Base-by-base conservation (phyloP, 176 grass and related monocot genomes). In the Pharus latifolius region DNA sequence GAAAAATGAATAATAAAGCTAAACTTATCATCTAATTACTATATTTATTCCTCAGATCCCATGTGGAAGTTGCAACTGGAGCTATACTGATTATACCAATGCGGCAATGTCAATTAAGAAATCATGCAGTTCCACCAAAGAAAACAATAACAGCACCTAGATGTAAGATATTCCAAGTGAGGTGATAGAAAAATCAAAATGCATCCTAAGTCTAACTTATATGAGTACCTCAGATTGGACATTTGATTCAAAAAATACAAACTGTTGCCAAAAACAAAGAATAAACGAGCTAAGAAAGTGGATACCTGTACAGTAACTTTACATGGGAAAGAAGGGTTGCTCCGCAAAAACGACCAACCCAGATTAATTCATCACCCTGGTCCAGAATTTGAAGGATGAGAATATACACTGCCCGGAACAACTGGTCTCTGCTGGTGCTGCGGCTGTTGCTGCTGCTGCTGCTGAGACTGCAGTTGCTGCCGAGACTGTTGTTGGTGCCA, bases 281-380 rank as follows among this genome's bases (percentile, higher is more conserved):
- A 24, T 55, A 56, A 58, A 54, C 1, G 77, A 50, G 28, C 24
- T 26, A 54, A 16, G 1, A 10, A 47, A 68, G 11, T 0, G 1
- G n/a, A 11, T 78, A 87, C 85, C 79, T 87, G 79, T 83, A 87
- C 79, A 87, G 3, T 82, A 82, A 82, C 46, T 82, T 69, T 69
- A 82, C 55, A 74, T 47, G 5, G 13, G 52, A 34, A 58, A 65
- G 14, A 77, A 54, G 24, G 24, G 29, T 52, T 67, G 46, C 61
- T 68, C 57, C 45, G 19, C 35, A 33, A 32, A 87, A 61, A 49
- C 3, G 61, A 54, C 31, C 19, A 47, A 67, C 5, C 44, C 8
- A 10, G 22, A 42, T 40, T 53, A 67, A 79, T 51, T 60, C 26
- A 54, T 65, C 72, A 96, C 25, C 86, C 77, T 56, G 83, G 59